These are phyloP conservation scores for Neonectria hederae DNA, from an alignment of 2,329 filamentous ascomycete species.

Conservation along the genomic window DNA sequence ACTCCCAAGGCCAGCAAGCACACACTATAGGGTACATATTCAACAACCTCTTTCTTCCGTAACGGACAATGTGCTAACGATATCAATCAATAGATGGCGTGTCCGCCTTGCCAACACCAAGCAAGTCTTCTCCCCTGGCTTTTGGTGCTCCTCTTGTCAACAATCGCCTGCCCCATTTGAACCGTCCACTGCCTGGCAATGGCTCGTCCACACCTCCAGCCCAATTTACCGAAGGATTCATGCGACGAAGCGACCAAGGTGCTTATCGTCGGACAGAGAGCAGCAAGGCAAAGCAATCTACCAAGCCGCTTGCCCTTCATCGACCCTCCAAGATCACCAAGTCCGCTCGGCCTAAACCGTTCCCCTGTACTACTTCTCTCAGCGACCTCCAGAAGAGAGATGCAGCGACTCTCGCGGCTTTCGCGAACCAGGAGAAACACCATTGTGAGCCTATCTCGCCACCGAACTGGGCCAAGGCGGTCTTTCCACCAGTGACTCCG, in stretches of 20 bases:
- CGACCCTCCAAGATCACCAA: slow-evolving; percentile 15
- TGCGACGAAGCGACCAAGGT: not conserved
- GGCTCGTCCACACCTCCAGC: not conserved
- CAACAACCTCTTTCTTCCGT: not conserved
- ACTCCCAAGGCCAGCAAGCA: not conserved
- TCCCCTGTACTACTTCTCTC: not conserved
- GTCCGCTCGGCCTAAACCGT: slow-evolving; percentile 1
- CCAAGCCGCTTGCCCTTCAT: not conserved
- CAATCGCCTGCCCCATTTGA: not conserved
- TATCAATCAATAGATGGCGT: not conserved
- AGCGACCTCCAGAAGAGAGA: not conserved
- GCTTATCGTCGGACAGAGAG: not conserved
- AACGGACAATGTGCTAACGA: not conserved
- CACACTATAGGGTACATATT: not conserved
- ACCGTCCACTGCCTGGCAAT: not conserved
- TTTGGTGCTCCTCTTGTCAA: not conserved
- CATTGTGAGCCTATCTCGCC: slow-evolving; percentile 3
- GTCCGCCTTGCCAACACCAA: slow-evolving; percentile 1
- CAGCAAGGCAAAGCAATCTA: slow-evolving; percentile 4
- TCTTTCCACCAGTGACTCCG: slow-evolving; percentile 19
- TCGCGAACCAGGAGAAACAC: not conserved
- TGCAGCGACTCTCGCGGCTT: not conserved
- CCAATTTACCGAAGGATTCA: not conserved
- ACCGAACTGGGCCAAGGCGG: not conserved
- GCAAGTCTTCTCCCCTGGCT: not conserved